phyloP scores from a whole-genome alignment of 306 rosid genomes.

The Rosa rugosa region DNA sequence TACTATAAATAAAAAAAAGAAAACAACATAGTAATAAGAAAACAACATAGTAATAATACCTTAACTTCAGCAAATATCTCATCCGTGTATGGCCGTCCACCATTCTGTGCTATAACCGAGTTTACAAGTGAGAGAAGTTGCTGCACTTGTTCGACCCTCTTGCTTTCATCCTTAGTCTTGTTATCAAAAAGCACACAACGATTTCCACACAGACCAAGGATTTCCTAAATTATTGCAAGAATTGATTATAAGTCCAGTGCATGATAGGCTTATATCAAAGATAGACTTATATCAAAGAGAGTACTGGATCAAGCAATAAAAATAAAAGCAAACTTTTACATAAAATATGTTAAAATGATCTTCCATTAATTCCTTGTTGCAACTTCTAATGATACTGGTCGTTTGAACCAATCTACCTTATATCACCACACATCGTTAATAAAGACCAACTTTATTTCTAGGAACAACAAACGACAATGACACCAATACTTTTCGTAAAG shows the following conservation, averaged over 20 bases:
- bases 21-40: constrained; percentile 5
- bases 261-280: not conserved
- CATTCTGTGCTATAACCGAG: constrained; percentile 46
- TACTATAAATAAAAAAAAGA: not conserved
- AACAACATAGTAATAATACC: constrained; percentile 37
- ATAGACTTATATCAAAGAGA: not conserved
- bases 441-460: not conserved
- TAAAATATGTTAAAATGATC: not conserved
- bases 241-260: constrained; percentile 6
- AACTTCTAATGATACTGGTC: not conserved
- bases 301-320: not conserved
- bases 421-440: too few species aligned
- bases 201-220: constrained; percentile 55
- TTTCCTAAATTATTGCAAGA: constrained; percentile 45
- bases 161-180: constrained; percentile 68
- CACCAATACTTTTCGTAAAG: not conserved
- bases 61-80: constrained; percentile 66
- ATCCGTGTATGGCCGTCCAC: constrained; percentile 68
- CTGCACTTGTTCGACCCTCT: constrained; percentile 59
- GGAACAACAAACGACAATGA: not conserved
- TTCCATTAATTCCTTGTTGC: not conserved
- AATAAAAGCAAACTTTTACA: not conserved
- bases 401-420: too few species aligned
- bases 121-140: constrained; percentile 59
- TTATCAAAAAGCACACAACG: constrained; percentile 82